These are phyloP conservation scores for Plectosphaerella sp. DNA, from an alignment of 2,329 filamentous ascomycete species.

Conservation along the genomic window DNA sequence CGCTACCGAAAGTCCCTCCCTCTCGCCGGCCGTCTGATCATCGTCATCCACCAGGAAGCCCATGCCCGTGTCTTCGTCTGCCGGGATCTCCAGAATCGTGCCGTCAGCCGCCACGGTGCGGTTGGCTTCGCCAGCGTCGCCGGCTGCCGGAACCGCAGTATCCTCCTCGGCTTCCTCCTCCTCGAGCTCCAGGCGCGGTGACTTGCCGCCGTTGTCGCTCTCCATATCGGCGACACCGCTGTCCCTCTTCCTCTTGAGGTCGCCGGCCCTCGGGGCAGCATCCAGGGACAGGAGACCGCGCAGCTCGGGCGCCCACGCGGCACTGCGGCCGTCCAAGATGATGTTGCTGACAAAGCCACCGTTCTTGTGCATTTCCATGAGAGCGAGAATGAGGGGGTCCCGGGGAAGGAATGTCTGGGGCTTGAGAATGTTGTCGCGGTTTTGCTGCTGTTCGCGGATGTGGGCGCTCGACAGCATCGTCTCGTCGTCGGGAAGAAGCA, in stretches of 20 bases:
- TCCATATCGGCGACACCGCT: slow-evolving; percentile 79
- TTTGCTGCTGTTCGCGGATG: slow-evolving; percentile 81
- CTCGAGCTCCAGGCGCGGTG: slow-evolving; percentile 65
- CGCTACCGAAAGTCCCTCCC: slow-evolving; percentile 44
- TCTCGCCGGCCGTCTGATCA: slow-evolving; percentile 30
- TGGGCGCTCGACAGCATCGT: slow-evolving; percentile 72
- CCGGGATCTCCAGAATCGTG: slow-evolving; percentile 62
- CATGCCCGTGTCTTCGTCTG: slow-evolving; percentile 42
- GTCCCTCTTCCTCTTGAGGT: slow-evolving; percentile 91
- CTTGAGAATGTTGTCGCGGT: slow-evolving; percentile 82
- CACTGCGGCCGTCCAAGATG: slow-evolving; percentile 73
- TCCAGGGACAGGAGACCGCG: slow-evolving; percentile 89
- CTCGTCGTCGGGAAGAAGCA: slow-evolving; percentile 75
- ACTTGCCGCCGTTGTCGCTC: slow-evolving; percentile 61
- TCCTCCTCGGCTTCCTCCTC: slow-evolving; percentile 46
- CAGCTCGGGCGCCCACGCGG: slow-evolving; percentile 86
- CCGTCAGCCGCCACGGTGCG: slow-evolving; percentile 50
- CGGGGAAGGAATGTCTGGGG: slow-evolving; percentile 78
- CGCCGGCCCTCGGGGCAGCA: slow-evolving; percentile 68
- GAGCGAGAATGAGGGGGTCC: slow-evolving; percentile 78
- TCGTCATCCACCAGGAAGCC: slow-evolving; percentile 39
- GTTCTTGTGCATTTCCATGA: slow-evolving; percentile 88
- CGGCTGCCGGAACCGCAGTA: slow-evolving; percentile 14
- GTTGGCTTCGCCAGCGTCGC: slow-evolving; percentile 47
- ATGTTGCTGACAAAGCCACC: slow-evolving; percentile 87